Percentiles rank a stretch among this genome's conserved stretches.
Conservation (phyloP, 441 rosid genomes). For the Codiaeum variegatum region DNA sequence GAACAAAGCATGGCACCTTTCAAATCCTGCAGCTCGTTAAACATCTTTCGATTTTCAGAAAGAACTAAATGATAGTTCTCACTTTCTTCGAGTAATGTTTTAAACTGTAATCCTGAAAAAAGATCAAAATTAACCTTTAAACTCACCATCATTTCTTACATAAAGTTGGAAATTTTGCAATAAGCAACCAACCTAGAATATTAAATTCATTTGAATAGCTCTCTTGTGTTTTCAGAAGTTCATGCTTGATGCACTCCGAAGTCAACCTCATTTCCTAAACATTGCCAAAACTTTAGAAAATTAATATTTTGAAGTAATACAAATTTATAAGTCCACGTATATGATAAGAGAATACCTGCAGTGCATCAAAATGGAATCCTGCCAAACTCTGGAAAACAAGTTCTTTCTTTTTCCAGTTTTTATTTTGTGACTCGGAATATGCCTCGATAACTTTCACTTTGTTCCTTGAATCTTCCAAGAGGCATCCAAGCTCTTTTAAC, state of each 20-base stretch:
- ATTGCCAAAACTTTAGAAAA: conserved; percentile 16
- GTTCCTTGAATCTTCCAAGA: conserved; percentile 48
- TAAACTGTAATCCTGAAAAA: conserved; percentile 48
- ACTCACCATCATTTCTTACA: not conserved
- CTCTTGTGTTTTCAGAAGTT: conserved; percentile 49
- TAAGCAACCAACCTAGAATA: conserved; percentile 44
- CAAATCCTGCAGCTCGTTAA: conserved; percentile 84
- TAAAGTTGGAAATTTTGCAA: not conserved
- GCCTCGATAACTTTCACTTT: conserved; percentile 68
- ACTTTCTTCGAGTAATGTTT: conserved; percentile 51
- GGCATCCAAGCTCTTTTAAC: conserved; percentile 55
- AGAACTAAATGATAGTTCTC: conserved; percentile 69
- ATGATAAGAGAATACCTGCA: conserved; percentile 52
- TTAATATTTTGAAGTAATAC: conserved; percentile 6
- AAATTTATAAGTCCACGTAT: conserved; percentile 11
- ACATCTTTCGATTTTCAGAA: conserved; percentile 72
- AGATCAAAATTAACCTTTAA: conserved; percentile 8
- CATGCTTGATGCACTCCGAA: conserved; percentile 57
- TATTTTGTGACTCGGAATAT: conserved; percentile 48
- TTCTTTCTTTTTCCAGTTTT: conserved; percentile 68
- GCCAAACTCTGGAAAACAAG: conserved; percentile 42
- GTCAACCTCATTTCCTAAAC: conserved; percentile 63
- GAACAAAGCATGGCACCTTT: conserved; percentile 46
- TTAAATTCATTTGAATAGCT: conserved; percentile 52
- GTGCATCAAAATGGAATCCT: conserved; percentile 44